These are phyloP conservation scores for Yamadazyma friedrichii DNA, from an alignment of 1,139 yeast genomes.

Conservation along the genomic window DNA sequence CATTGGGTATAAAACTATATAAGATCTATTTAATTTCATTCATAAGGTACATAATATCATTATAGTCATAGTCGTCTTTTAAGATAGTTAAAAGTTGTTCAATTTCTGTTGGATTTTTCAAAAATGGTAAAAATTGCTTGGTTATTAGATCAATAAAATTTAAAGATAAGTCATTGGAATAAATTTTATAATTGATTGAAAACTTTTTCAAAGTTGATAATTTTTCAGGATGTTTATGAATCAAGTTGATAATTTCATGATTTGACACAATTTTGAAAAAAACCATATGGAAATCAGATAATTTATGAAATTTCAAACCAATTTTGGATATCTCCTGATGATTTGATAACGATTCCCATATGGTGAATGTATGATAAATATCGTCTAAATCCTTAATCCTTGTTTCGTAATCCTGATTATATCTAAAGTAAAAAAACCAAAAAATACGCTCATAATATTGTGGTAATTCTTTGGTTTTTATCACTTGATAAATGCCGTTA, in stretches of 20 bases:
- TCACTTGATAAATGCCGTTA: conserved; percentile 25
- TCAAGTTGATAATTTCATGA: neutral
- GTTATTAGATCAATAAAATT: conserved; percentile 3
- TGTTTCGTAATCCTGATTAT: conserved; percentile 22
- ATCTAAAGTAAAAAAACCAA: conserved; percentile 44
- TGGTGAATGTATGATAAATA: conserved; percentile 28
- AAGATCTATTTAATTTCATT: conserved; percentile 5
- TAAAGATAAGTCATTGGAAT: conserved; percentile 3
- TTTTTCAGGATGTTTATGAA: conserved; percentile 4
- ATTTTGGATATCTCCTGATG: conserved; percentile 7
- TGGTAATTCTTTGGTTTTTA: conserved; percentile 22
- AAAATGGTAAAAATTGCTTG: conserved; percentile 4
- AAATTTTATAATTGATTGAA: conserved; percentile 8
- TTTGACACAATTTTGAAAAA: conserved; percentile 9
- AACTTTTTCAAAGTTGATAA: conserved; percentile 8
- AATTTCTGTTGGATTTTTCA: conserved; percentile 1
- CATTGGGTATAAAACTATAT: neutral
- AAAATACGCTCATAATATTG: conserved; percentile 43
- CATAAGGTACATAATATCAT: conserved; percentile 8
- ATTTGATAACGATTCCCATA: conserved; percentile 38
- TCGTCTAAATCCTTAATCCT: conserved; percentile 23
- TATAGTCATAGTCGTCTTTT: conserved; percentile 8
- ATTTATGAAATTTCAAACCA: conserved; percentile 5
- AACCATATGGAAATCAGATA: conserved; percentile 7
- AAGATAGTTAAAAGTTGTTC: neutral